phyloP scores from a whole-genome alignment of 148 eudicot genomes.

The Limonium bicolor region DNA sequence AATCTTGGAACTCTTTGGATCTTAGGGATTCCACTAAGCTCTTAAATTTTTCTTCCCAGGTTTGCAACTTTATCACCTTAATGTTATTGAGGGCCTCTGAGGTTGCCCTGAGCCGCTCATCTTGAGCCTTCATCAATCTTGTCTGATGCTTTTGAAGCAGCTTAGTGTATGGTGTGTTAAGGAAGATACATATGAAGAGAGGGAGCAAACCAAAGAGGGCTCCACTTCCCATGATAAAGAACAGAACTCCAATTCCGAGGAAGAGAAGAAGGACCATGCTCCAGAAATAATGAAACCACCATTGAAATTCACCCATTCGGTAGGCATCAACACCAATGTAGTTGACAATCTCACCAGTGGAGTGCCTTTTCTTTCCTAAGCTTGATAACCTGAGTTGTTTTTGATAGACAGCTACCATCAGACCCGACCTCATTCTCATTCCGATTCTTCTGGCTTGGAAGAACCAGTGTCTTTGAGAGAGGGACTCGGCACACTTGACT shows the following conservation, averaged over 20 bases:
- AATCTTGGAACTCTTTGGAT: slow-evolving; percentile 34
- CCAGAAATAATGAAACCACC: slow-evolving; percentile 43
- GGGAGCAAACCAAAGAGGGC: slow-evolving; percentile 43
- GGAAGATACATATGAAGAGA: slow-evolving; percentile 26
- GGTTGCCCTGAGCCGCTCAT: slow-evolving; percentile 35
- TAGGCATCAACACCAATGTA: slow-evolving; percentile 59
- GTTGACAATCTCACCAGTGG: slow-evolving; percentile 47
- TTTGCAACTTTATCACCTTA: slow-evolving; percentile 55
- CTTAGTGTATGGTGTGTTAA: slow-evolving; percentile 28
- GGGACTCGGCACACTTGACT: slow-evolving; percentile 33
- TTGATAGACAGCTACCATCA: slow-evolving; percentile 49
- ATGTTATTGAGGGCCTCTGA: slow-evolving; percentile 50
- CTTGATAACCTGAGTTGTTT: slow-evolving; percentile 47
- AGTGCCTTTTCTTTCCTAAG: slow-evolving; percentile 35
- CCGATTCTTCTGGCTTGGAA: slow-evolving; percentile 38
- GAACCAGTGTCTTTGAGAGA: slow-evolving; percentile 46
- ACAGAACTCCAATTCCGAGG: slow-evolving; percentile 21
- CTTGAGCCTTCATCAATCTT: slow-evolving; percentile 37
- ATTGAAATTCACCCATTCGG: slow-evolving; percentile 46
- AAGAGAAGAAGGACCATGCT: slow-evolving; percentile 18
- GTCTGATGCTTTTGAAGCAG: slow-evolving; percentile 31
- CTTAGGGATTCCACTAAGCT: slow-evolving; percentile 24
- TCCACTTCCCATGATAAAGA: slow-evolving; percentile 28
- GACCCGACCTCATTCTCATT: slow-evolving; percentile 53
- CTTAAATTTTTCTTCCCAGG: slow-evolving; percentile 59